These are phyloP conservation scores for Ascochyta pisi DNA, from an alignment of 2,329 filamentous ascomycete species.

Conservation along the genomic window DNA sequence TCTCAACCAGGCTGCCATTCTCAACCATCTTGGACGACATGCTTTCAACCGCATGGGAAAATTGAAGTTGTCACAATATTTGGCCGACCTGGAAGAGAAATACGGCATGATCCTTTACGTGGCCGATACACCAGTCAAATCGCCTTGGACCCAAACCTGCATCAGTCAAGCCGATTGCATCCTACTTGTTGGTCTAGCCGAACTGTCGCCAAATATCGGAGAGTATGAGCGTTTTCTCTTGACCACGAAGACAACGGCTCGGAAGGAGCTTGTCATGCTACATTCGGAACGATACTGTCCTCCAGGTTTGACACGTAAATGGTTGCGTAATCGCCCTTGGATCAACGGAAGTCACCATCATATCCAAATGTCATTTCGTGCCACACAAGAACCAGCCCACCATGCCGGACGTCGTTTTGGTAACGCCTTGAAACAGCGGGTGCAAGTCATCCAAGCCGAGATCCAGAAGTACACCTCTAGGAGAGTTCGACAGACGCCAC, in stretches of 20 bases:
- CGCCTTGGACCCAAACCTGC: slow-evolving; percentile 97
- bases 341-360: slow-evolving; percentile 98
- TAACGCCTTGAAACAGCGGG: slow-evolving; percentile 85
- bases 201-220: slow-evolving; percentile 86
- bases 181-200: slow-evolving; percentile 86
- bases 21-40: slow-evolving; percentile 93
- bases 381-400: slow-evolving; percentile 77
- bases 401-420: slow-evolving; percentile 79
- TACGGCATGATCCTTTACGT: slow-evolving; percentile 95
- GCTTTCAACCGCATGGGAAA: slow-evolving; percentile 98
- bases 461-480: slow-evolving; percentile 98
- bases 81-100: slow-evolving; percentile 96
- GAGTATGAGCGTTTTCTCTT: slow-evolving; percentile 97
- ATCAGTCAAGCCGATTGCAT: slow-evolving; percentile 98
- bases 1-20: slow-evolving; percentile 88
- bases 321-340: slow-evolving; percentile 90
- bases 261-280: slow-evolving; percentile 88
- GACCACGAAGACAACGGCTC: slow-evolving; percentile 94
- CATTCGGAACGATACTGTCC: slow-evolving; percentile 88
- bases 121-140: slow-evolving; percentile 95
- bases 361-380: slow-evolving; percentile 90
- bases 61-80: slow-evolving; percentile 90
- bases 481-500: slow-evolving; percentile 83
- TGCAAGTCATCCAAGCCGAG: slow-evolving; percentile 93
- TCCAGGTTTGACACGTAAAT: slow-evolving; percentile 83